Percentiles rank a stretch among this genome's conserved stretches.
Evolutionary conservation across 1,139 yeast species (phyloP).

Genomic region (Suhomyces ambrosiae): DNA sequence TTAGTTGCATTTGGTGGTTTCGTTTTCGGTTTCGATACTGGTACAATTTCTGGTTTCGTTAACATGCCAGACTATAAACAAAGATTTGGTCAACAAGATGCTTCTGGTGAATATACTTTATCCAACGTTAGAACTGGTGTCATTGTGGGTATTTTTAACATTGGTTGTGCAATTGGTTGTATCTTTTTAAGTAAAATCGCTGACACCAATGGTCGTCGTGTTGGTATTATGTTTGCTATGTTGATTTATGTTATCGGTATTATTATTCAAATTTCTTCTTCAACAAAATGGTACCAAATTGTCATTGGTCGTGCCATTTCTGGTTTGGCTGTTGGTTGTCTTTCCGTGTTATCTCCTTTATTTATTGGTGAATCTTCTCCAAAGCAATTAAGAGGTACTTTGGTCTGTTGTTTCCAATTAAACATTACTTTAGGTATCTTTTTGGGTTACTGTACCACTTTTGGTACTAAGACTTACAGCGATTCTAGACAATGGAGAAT

Average conservation of each 20-base stretch:
- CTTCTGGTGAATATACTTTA: conserved; percentile 28
- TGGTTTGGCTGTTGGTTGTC: conserved; percentile 28
- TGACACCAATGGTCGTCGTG: conserved; percentile 26
- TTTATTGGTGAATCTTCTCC: conserved; percentile 30
- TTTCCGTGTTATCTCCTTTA: conserved; percentile 26
- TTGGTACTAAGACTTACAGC: conserved; percentile 22
- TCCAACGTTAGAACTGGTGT: conserved; percentile 51
- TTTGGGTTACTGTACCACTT: conserved; percentile 44
- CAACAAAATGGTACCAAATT: conserved; percentile 48
- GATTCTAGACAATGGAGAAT: conserved; percentile 22
- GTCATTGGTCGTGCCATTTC: conserved; percentile 48
- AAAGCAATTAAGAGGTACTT: conserved; percentile 27
- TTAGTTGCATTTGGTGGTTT: conserved; percentile 30
- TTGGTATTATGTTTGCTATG: conserved; percentile 26
- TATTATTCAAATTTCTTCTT: conserved; percentile 25
- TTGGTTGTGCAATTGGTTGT: conserved; percentile 30
- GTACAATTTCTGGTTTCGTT: conserved; percentile 36
- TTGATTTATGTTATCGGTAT: conserved; percentile 26
- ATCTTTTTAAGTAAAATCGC: conserved; percentile 24
- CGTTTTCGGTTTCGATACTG: conserved; percentile 30
- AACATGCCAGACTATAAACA: conserved; percentile 25
- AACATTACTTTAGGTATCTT: conserved; percentile 37
- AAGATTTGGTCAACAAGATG: conserved; percentile 22
- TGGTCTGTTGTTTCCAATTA: conserved; percentile 30
- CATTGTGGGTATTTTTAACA: conserved; percentile 27